These are phyloP conservation scores for Chamaenerion angustifolium DNA, from an alignment of 345 rosid species.

Conservation along the genomic window DNA sequence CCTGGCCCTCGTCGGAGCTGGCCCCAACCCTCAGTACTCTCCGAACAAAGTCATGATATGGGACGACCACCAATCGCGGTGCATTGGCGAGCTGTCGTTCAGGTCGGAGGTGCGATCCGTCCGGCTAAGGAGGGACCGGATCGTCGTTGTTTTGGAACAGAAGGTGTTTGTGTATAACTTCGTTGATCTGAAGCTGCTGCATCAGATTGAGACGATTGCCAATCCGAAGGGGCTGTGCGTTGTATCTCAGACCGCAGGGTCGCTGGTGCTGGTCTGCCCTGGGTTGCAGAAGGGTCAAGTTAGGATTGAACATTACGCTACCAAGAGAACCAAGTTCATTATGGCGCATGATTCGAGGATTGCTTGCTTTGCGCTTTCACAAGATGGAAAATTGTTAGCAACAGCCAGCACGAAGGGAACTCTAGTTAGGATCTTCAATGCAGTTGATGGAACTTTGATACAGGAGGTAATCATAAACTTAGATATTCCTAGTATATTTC, in stretches of 20 bases:
- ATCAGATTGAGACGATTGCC: slow-evolving; percentile 77
- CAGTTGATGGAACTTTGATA: slow-evolving; percentile 58
- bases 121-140: slow-evolving; percentile 63
- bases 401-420: slow-evolving; percentile 91
- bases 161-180: slow-evolving; percentile 82
- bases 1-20: slow-evolving; percentile 88
- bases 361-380: slow-evolving; percentile 70
- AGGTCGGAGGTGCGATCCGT: slow-evolving; percentile 80
- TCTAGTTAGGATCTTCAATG: slow-evolving; percentile 60
- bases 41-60: slow-evolving; percentile 86
- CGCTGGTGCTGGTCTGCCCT: slow-evolving; percentile 71
- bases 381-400: slow-evolving; percentile 77
- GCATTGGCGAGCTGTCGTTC: slow-evolving; percentile 79
- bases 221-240: slow-evolving; percentile 90
- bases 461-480: slow-evolving; percentile 47
- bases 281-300: slow-evolving; percentile 91
- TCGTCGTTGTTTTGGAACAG: slow-evolving; percentile 67
- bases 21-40: slow-evolving; percentile 66
- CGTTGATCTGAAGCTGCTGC: slow-evolving; percentile 67
- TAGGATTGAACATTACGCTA: slow-evolving; percentile 73
- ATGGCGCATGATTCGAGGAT: slow-evolving; percentile 96
- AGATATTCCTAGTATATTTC: not conserved
- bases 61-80: slow-evolving; percentile 84
- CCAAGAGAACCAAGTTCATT: slow-evolving; percentile 74
- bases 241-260: slow-evolving; percentile 66